Conservation (phyloP, 768 basidiomycete species). For the Steccherinum ochraceum region DNA sequence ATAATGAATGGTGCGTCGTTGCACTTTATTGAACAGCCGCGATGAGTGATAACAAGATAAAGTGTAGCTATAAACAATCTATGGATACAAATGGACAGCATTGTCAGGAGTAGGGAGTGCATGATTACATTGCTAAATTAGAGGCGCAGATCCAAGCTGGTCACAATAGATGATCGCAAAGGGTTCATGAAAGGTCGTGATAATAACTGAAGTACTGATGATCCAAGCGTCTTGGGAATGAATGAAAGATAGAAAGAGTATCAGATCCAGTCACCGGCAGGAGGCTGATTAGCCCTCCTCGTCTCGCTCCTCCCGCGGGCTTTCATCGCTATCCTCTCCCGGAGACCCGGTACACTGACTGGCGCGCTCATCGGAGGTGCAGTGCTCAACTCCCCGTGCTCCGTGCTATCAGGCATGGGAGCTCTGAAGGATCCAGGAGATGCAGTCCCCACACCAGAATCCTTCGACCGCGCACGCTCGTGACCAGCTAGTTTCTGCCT, state of each 20-base stretch:
- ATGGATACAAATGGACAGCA: neutral
- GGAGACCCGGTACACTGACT: neutral
- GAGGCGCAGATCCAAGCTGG: too few relatives aligned
- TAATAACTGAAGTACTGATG: too few relatives aligned
- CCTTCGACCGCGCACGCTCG: constrained; percentile 8
- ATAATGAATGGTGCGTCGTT: neutral
- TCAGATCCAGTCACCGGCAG: constrained; percentile 22
- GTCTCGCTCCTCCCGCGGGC: constrained; percentile 7
- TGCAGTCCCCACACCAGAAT: constrained; percentile 16
- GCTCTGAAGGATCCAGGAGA: neutral
- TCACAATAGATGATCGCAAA: neutral
- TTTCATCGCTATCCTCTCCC: constrained; percentile 5
- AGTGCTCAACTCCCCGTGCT: neutral
- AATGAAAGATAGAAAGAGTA: neutral
- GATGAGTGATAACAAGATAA: neutral
- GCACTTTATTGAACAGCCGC: neutral
- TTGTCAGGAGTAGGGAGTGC: neutral
- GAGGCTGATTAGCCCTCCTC: constrained; percentile 10
- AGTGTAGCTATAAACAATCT: neutral
- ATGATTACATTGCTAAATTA: neutral
- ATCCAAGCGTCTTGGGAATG: neutral
- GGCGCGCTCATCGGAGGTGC: constrained; percentile 8
- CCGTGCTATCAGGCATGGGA: neutral
- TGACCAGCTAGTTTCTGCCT: neutral
- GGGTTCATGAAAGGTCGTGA: neutral